A percentile compares a stretch with the other conserved stretches of the same genome.
These are phyloP conservation scores for Beauveria bassiana DNA, from an alignment of 2,329 filamentous ascomycete species.

Conservation along the genomic window DNA sequence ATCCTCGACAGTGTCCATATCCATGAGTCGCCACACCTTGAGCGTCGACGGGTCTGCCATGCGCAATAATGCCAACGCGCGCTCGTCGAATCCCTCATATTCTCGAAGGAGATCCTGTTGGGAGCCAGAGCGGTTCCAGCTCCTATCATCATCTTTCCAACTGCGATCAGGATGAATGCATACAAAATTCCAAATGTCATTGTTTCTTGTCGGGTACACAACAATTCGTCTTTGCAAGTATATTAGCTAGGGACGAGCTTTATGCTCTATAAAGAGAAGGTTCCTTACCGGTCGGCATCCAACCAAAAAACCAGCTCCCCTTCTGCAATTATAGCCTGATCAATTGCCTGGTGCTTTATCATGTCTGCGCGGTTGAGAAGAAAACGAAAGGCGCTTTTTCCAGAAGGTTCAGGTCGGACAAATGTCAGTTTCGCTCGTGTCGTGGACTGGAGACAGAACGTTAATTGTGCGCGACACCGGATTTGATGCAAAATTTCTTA, in stretches of 20 bases:
- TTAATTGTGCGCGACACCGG: not conserved
- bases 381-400: not conserved
- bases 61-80: constrained; percentile 29
- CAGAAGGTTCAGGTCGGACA: not conserved
- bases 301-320: not conserved
- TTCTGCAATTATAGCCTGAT: constrained; percentile 18
- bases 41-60: constrained; percentile 38
- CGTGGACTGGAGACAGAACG: not conserved
- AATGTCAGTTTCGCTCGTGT: not conserved
- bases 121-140: constrained; percentile 31
- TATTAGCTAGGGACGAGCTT: constrained; percentile 18
- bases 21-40: constrained; percentile 52
- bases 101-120: constrained; percentile 31
- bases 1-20: constrained; percentile 50
- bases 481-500: not conserved
- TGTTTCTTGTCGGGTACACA: constrained; percentile 39
- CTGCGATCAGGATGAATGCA: constrained; percentile 38
- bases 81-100: constrained; percentile 34
- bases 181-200: constrained; percentile 40
- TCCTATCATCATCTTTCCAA: constrained; percentile 16
- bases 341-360: constrained; percentile 37
- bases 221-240: constrained; percentile 33
- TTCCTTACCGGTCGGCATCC: not conserved
- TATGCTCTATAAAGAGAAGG: not conserved
- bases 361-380: constrained; percentile 42